These are phyloP conservation scores for grape (Vitis vinifera) DNA, from an alignment of 164 flowering plant genomes.

Conservation along the genomic window ASM3070453v1 NC_081806.1:888501-889000, in stretches of 20 bases:
- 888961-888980: background rate
- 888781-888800: slow-evolving; percentile 85
- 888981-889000: background rate
- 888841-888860: slow-evolving; percentile 97
- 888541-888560: background rate
- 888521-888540: background rate
- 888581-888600: slow-evolving; percentile 89
- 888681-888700: slow-evolving; percentile 87
- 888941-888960: background rate
- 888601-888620: slow-evolving; percentile 76
- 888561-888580: slow-evolving; percentile 48
- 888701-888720: slow-evolving; percentile 85
- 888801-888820: slow-evolving; percentile 93
- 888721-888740: slow-evolving; percentile 91
- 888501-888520: background rate
- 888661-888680: slow-evolving; percentile 89
- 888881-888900: slow-evolving; percentile 70
- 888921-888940: slow-evolving; percentile 1
- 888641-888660: slow-evolving; percentile 87
- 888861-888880: slow-evolving; percentile 79
- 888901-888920: slow-evolving; percentile 4
- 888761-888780: slow-evolving; percentile 68
- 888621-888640: slow-evolving; percentile 47
- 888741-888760: slow-evolving; percentile 92
- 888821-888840: slow-evolving; percentile 62